phyloP scores from a whole-genome alignment of 148 eudicot genomes.

The Suaeda aralocaspica region DNA sequence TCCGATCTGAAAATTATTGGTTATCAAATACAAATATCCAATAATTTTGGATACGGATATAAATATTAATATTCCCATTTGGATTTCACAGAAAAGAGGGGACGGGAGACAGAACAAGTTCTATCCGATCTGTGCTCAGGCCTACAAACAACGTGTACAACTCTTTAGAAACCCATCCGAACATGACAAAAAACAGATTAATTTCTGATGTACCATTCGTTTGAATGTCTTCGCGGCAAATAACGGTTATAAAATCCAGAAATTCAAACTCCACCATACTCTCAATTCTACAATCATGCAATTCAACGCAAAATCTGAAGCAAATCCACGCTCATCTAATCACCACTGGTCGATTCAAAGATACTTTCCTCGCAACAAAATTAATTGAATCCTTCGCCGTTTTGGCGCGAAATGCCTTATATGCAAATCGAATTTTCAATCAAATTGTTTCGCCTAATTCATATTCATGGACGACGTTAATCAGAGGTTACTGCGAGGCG shows the following conservation, averaged over 20 bases:
- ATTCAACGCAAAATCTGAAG: conserved; percentile 20
- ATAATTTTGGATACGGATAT: too few species aligned
- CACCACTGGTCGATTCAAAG: conserved; percentile 24
- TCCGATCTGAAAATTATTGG: too few species aligned
- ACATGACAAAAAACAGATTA: too few species aligned
- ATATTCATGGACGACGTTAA: conserved; percentile 34
- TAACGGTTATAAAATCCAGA: conserved; percentile 17
- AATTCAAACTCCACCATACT: neutral
- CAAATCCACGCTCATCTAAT: conserved; percentile 39
- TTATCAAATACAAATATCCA: too few species aligned
- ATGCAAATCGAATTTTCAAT: conserved; percentile 25
- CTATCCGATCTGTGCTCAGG: too few species aligned
- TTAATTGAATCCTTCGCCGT: conserved; percentile 28
- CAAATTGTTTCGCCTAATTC: conserved; percentile 28
- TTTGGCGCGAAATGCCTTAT: conserved; percentile 19
- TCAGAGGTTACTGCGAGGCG: conserved; percentile 32
- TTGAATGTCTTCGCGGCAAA: conserved; percentile 24
- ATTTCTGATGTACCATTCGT: too few species aligned
- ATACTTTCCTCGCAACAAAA: conserved; percentile 29
- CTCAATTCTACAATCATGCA: conserved; percentile 22
- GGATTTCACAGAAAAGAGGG: too few species aligned
- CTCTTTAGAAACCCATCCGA: too few species aligned
- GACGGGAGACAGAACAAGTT: too few species aligned
- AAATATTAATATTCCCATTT: too few species aligned
- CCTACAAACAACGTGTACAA: too few species aligned